A percentile compares a stretch with the other conserved stretches of the same genome.
Evolutionary conservation across 768 basidiomycete species (phyloP).

Genomic region (Auricularia auricula-judae): DNA sequence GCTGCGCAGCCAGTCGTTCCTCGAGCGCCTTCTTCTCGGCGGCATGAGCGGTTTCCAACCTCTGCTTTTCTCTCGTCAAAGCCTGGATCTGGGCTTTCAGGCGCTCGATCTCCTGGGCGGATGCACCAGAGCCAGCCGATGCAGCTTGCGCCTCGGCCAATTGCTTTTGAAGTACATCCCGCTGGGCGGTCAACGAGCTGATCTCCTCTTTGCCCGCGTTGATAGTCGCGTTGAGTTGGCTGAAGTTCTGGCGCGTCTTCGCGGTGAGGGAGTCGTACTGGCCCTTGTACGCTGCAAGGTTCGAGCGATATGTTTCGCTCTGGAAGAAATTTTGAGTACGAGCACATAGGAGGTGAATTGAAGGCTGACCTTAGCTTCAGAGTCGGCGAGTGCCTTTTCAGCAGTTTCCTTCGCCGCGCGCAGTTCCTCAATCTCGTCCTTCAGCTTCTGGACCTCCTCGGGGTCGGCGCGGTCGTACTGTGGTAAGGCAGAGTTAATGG

Average conservation of each 20-base stretch:
- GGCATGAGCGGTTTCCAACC: slow-evolving; percentile 7
- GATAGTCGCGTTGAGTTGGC: slow-evolving; percentile 10
- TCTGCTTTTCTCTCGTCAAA: slow-evolving; percentile 7
- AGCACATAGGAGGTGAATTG: too few relatives aligned
- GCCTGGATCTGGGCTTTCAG: background rate
- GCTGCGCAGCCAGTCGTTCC: background rate
- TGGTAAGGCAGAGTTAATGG: background rate
- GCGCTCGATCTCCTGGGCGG: background rate
- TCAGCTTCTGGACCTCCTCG: slow-evolving; percentile 67
- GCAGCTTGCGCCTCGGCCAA: slow-evolving; percentile 27
- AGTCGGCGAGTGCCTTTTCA: slow-evolving; percentile 6
- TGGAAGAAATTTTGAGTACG: background rate
- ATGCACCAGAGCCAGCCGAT: slow-evolving; percentile 9
- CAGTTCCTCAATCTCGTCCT: slow-evolving; percentile 53
- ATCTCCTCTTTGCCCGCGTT: slow-evolving; percentile 7
- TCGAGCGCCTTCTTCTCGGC: slow-evolving; percentile 4
- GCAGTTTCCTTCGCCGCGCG: slow-evolving; percentile 11
- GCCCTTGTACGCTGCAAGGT: background rate
- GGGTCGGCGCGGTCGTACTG: slow-evolving; percentile 87
- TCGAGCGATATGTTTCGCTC: background rate
- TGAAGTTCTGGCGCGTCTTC: slow-evolving; percentile 8
- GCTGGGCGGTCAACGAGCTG: slow-evolving; percentile 18
- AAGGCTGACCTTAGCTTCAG: background rate
- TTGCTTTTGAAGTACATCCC: slow-evolving; percentile 26
- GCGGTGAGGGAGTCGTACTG: background rate